A percentile compares a stretch with the other conserved stretches of the same genome.
Conservation (phyloP, 1,284 basidiomycete genomes). For the Irpex sp. region DNA sequence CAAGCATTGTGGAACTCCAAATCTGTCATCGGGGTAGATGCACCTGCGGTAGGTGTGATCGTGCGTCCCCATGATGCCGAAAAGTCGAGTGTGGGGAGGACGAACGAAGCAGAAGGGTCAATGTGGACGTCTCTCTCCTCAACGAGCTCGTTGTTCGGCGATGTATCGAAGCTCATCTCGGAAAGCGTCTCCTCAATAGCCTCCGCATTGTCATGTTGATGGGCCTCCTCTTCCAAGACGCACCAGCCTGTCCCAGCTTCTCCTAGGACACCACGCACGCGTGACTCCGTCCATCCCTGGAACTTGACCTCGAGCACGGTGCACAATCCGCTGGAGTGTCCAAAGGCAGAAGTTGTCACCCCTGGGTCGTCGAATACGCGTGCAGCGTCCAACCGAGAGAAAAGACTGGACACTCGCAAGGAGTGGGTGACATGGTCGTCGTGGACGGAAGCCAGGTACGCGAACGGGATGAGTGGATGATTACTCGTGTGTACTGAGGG, state of each 20-base stretch:
- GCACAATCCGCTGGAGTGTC: constrained; percentile 39
- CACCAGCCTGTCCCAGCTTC: constrained; percentile 70
- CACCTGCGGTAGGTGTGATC: constrained; percentile 10
- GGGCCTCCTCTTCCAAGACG: constrained; percentile 49
- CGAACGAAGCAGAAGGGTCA: constrained; percentile 52
- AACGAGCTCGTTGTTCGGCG: constrained; percentile 19
- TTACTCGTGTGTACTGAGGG: constrained; percentile 19
- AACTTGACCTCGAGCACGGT: constrained; percentile 64
- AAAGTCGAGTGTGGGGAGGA: constrained; percentile 68
- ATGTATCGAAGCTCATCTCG: constrained; percentile 19
- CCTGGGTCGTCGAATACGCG: constrained; percentile 56
- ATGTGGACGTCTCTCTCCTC: constrained; percentile 13
- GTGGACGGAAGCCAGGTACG: constrained; percentile 47
- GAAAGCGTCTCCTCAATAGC: constrained; percentile 26
- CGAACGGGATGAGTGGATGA: constrained; percentile 48
- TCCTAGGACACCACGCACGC: constrained; percentile 60
- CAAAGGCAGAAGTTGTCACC: constrained; percentile 54
- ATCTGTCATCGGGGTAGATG: constrained; percentile 10
- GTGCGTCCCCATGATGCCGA: constrained; percentile 33
- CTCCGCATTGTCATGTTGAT: constrained; percentile 25
- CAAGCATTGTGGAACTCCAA: constrained; percentile 26
- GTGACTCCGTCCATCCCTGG: constrained; percentile 56
- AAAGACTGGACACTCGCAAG: constrained; percentile 61
- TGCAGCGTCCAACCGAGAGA: constrained; percentile 57
- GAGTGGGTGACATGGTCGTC: constrained; percentile 48